These are phyloP conservation scores for Oropetium thomaeum DNA, from an alignment of 176 grass and related monocot species.

Conservation along the genomic window DNA sequence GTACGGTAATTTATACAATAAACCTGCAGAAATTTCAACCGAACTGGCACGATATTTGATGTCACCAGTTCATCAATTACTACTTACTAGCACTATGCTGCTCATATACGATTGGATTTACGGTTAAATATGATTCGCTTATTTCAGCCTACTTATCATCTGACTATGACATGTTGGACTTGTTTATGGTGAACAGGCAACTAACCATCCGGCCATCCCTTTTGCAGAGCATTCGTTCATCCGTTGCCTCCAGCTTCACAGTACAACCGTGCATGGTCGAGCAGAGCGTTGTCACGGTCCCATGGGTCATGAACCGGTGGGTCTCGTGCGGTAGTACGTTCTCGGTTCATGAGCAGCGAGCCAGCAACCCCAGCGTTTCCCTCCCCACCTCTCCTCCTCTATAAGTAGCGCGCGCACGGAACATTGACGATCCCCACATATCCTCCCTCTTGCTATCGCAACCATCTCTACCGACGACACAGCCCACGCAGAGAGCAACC, in stretches of 20 bases:
- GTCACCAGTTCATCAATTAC: too few relatives aligned
- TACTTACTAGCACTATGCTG: too few relatives aligned
- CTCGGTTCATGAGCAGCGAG: neutral
- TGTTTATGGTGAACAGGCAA: neutral
- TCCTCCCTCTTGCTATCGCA: neutral
- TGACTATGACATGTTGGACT: too few relatives aligned
- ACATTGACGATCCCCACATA: conserved; percentile 14
- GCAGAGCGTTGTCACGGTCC: neutral
- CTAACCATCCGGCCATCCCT: neutral
- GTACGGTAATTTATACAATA: too few relatives aligned
- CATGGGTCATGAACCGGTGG: neutral
- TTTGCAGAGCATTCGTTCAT: neutral
- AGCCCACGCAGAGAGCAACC: neutral
- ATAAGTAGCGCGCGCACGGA: conserved; percentile 14
- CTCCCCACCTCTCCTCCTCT: neutral
- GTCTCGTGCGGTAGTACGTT: too few relatives aligned
- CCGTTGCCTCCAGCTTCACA: neutral
- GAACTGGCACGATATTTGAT: neutral
- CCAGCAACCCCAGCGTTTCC: neutral
- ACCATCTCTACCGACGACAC: neutral
- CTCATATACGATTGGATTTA: too few relatives aligned
- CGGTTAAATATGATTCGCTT: too few relatives aligned
- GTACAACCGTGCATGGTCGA: neutral
- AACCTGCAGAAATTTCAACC: neutral
- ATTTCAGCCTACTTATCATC: too few relatives aligned